phyloP scores from a whole-genome alignment of 192 early-diverging fungal genomes.

The Endogone sp. region DNA sequence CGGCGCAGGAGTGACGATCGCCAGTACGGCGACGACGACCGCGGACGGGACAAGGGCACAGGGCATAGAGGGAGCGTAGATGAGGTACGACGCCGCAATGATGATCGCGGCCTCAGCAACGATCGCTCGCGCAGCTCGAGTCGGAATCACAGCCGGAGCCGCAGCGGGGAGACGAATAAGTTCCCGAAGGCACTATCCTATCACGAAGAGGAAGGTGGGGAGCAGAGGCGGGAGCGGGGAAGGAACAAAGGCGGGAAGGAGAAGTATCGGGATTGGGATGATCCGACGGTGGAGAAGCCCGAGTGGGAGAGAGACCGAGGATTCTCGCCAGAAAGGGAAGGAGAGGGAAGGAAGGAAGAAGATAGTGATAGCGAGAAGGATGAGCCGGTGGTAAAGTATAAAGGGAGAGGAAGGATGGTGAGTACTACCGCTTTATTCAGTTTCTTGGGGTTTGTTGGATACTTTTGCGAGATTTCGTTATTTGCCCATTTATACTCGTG shows the following conservation, averaged over 20 bases:
- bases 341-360: neutral
- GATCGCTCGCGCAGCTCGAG: neutral
- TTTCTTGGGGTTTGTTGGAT: too few relatives aligned
- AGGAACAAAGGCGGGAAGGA: neutral
- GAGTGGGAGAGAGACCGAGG: conserved; percentile 24
- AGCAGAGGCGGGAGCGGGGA: neutral
- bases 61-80: neutral
- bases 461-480: too few relatives aligned
- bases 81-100: neutral
- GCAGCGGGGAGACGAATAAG: conserved; percentile 3
- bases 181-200: neutral
- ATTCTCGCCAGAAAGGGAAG: conserved; percentile 3
- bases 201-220: neutral
- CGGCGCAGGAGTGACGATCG: neutral
- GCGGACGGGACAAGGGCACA: neutral
- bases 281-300: conserved; percentile 13
- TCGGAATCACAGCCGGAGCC: conserved; percentile 8
- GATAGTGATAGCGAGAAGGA: conserved; percentile 20
- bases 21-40: neutral
- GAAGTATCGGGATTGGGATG: conserved; percentile 6
- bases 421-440: too few relatives aligned
- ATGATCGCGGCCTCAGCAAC: conserved; percentile 1
- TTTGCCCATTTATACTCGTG: too few relatives aligned
- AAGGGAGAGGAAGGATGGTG: conserved; percentile 52
- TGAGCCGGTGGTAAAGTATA: conserved; percentile 43